Evolutionary conservation across 805 yeast species (phyloP).

Genomic region (Metschnikowia shivogae): DNA sequence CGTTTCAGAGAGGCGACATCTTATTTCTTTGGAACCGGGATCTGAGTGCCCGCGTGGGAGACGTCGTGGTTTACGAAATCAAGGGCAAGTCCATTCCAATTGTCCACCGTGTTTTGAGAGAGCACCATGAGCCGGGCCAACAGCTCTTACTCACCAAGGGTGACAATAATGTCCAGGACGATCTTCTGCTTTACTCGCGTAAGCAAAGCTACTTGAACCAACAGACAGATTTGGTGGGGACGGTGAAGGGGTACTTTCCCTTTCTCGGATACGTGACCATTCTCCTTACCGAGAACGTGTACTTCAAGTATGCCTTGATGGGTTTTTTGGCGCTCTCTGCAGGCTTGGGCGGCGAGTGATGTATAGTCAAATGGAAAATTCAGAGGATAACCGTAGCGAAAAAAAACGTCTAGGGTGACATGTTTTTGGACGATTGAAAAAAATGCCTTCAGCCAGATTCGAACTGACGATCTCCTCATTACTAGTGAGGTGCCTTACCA

Average conservation of each 20-base stretch:
- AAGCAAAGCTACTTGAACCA: conserved; percentile 75
- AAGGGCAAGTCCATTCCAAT: conserved; percentile 83
- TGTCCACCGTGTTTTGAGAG: conserved; percentile 90
- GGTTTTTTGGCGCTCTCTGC: conserved; percentile 73
- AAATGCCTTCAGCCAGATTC: conserved; percentile 12
- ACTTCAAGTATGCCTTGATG: conserved; percentile 73
- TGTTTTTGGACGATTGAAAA: too few relatives aligned
- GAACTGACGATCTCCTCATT: conserved; percentile 40
- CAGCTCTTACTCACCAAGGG: conserved; percentile 90
- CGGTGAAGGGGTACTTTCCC: conserved; percentile 91
- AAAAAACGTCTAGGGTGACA: too few relatives aligned
- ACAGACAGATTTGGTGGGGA: conserved; percentile 75
- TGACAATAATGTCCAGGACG: conserved; percentile 92
- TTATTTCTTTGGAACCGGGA: conserved; percentile 88
- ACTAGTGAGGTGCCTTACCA: conserved; percentile 42
- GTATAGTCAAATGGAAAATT: background rate
- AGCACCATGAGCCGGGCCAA: conserved; percentile 56
- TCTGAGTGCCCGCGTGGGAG: conserved; percentile 68
- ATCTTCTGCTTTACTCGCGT: conserved; percentile 75
- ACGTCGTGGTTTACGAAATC: conserved; percentile 87
- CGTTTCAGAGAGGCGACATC: conserved; percentile 96
- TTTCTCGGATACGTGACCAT: conserved; percentile 88
- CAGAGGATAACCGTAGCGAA: background rate
- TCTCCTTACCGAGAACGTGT: conserved; percentile 81
- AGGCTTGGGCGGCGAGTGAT: conserved; percentile 37